Conservation (phyloP, 1,284 basidiomycete species). For the Cerrena zonata region DNA sequence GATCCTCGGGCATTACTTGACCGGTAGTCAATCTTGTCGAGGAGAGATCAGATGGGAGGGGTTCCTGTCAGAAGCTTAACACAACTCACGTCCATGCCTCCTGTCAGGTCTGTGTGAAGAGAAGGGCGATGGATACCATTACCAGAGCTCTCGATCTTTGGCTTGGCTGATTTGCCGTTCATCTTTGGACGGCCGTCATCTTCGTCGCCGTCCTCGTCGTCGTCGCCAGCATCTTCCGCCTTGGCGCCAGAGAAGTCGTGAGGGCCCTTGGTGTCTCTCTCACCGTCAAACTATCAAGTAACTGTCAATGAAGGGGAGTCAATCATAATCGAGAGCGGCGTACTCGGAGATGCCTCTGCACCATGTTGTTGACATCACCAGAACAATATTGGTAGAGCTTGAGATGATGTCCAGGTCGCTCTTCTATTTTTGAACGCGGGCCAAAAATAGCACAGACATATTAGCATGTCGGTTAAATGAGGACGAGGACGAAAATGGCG, state of each 20-base stretch:
- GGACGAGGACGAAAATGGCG: constrained; percentile 4
- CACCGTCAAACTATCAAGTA: constrained; percentile 42
- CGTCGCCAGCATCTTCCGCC: constrained; percentile 33
- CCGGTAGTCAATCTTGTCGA: constrained; percentile 4
- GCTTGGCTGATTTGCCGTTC: constrained; percentile 17
- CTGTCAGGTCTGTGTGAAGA: not conserved
- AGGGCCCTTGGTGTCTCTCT: constrained; percentile 41
- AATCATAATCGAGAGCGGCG: constrained; percentile 11
- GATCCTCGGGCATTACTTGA: constrained; percentile 4
- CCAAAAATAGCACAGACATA: constrained; percentile 12
- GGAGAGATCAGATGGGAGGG: not conserved
- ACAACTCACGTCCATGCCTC: not conserved
- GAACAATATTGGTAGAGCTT: constrained; percentile 59
- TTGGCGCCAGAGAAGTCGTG: constrained; percentile 37
- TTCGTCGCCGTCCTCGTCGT: constrained; percentile 42
- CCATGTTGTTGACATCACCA: constrained; percentile 41
- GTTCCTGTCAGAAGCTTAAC: not conserved
- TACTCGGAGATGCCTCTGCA: constrained; percentile 45
- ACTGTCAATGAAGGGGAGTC: constrained; percentile 6
- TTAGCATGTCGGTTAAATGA: too few relatives aligned
- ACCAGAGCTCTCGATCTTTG: constrained; percentile 13
- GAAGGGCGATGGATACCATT: not conserved
- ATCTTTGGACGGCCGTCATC: constrained; percentile 24
- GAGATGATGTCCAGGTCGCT: constrained; percentile 45
- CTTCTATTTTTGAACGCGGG: constrained; percentile 26